Conservation (phyloP, 2,329 filamentous ascomycete genomes). For the Fusarium torreyae region DNA sequence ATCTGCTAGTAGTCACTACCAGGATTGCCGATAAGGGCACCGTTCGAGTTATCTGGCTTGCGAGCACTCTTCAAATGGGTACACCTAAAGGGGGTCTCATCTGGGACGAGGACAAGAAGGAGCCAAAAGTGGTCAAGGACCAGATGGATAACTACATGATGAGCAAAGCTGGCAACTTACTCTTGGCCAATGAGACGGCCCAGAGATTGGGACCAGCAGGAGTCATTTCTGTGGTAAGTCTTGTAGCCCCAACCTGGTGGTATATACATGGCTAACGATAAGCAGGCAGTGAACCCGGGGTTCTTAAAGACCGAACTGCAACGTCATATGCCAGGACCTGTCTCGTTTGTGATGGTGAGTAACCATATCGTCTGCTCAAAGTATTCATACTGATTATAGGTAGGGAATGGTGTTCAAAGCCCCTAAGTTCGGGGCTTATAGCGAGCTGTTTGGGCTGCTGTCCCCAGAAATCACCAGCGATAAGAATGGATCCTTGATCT, state of each 20-base stretch:
- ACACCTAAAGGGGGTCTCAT: constrained; percentile 33
- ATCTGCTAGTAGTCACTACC: constrained; percentile 14
- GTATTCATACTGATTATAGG: background rate
- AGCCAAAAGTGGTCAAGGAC: constrained; percentile 30
- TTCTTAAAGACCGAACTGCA: constrained; percentile 43
- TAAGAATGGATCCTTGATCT: constrained; percentile 33
- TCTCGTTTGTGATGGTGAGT: constrained; percentile 40
- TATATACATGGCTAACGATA: background rate
- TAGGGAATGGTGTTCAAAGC: constrained; percentile 39
- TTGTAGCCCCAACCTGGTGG: background rate
- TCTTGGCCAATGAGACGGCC: constrained; percentile 35
- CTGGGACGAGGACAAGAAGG: constrained; percentile 31
- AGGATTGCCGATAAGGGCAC: constrained; percentile 11
- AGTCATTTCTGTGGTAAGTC: constrained; percentile 34
- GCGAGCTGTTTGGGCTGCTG: constrained; percentile 41
- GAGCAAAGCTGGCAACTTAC: constrained; percentile 38
- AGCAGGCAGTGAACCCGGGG: constrained; percentile 38
- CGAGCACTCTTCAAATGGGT: constrained; percentile 39
- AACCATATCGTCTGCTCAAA: too few species aligned
- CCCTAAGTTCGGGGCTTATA: constrained; percentile 41
- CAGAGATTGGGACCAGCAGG: constrained; percentile 25
- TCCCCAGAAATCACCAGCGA: constrained; percentile 35
- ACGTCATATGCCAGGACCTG: constrained; percentile 34
- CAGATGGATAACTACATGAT: constrained; percentile 46
- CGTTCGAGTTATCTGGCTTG: constrained; percentile 37